A percentile compares a stretch with the other conserved stretches of the same genome.
These are phyloP conservation scores for Yamadazyma epiphylla DNA, from an alignment of 1,139 yeast genomes.

Conservation along the genomic window DNA sequence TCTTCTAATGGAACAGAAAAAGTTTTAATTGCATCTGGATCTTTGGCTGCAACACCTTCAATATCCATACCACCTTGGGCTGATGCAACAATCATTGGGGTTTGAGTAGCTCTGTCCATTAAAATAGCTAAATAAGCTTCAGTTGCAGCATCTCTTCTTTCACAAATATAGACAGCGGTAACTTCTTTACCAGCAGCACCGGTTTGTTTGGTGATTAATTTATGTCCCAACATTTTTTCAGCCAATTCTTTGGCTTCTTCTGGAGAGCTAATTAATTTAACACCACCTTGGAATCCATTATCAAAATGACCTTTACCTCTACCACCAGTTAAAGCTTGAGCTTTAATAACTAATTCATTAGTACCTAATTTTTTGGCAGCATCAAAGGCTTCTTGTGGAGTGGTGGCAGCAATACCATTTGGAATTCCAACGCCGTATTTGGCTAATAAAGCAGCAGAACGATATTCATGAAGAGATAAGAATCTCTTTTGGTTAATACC, in stretches of 20 bases:
- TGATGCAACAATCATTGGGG: conserved; percentile 92
- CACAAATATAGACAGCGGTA: conserved; percentile 93
- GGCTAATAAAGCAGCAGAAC: conserved; percentile 86
- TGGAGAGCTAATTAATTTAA: conserved; percentile 80
- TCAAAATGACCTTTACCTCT: conserved; percentile 99
- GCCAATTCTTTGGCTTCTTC: conserved; percentile 88
- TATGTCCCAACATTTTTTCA: conserved; percentile 85
- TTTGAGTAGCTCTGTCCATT: conserved; percentile 88
- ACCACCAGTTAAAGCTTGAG: conserved; percentile 99
- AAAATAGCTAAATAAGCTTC: conserved; percentile 95
- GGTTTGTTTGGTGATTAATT: conserved; percentile 95
- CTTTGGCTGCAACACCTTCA: conserved; percentile 93
- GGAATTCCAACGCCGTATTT: conserved; percentile 89
- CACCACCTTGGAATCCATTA: conserved; percentile 96
- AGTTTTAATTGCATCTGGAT: conserved; percentile 90
- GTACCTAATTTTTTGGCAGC: conserved; percentile 66
- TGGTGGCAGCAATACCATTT: conserved; percentile 83
- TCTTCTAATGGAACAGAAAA: conserved; percentile 72
- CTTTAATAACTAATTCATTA: conserved; percentile 89
- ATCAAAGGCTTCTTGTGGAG: conserved; percentile 82
- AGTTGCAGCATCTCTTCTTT: conserved; percentile 87
- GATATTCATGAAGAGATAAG: conserved; percentile 91
- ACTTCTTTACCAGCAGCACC: conserved; percentile 97
- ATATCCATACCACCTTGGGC: conserved; percentile 99
- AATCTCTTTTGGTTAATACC: conserved; percentile 53